phyloP scores from a whole-genome alignment of 768 basidiomycete genomes.

The Tremella mesenterica region DNA sequence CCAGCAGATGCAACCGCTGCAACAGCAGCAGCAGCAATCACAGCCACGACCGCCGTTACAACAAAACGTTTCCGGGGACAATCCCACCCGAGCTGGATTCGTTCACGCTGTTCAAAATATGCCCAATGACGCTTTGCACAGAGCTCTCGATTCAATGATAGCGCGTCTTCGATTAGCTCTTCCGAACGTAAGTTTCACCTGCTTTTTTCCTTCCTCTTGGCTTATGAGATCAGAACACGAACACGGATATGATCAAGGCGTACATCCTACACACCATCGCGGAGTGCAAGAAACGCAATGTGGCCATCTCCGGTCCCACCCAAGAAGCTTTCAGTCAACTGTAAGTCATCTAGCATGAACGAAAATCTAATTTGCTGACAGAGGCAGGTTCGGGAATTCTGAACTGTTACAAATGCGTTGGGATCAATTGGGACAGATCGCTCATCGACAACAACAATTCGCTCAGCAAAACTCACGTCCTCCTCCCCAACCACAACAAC shows the following conservation, averaged over 20 bases:
- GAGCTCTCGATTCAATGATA: neutral
- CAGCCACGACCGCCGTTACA: neutral
- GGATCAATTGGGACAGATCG: constrained; percentile 4
- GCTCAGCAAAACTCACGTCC: constrained; percentile 4
- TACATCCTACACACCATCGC: constrained; percentile 13
- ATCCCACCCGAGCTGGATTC: too few relatives aligned
- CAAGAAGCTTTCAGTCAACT: neutral
- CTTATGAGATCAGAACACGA: neutral
- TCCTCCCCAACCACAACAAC: constrained; percentile 4
- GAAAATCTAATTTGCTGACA: neutral
- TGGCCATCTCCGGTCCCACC: constrained; percentile 3
- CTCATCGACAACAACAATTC: constrained; percentile 9
- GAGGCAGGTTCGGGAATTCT: neutral
- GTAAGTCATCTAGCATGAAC: constrained; percentile 2
- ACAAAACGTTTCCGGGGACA: neutral
- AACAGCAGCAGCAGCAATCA: constrained; percentile 14
- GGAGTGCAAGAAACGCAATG: constrained; percentile 12
- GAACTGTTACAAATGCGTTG: constrained; percentile 4
- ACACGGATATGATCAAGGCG: constrained; percentile 5
- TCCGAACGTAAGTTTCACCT: too few relatives aligned
- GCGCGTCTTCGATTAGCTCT: too few relatives aligned
- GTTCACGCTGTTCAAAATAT: too few relatives aligned
- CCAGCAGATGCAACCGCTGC: constrained; percentile 10
- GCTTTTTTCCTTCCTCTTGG: too few relatives aligned
- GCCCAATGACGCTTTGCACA: neutral